phyloP scores from a whole-genome alignment of 1,284 basidiomycete species.

The Phellopilus nigrolimitatus region DNA sequence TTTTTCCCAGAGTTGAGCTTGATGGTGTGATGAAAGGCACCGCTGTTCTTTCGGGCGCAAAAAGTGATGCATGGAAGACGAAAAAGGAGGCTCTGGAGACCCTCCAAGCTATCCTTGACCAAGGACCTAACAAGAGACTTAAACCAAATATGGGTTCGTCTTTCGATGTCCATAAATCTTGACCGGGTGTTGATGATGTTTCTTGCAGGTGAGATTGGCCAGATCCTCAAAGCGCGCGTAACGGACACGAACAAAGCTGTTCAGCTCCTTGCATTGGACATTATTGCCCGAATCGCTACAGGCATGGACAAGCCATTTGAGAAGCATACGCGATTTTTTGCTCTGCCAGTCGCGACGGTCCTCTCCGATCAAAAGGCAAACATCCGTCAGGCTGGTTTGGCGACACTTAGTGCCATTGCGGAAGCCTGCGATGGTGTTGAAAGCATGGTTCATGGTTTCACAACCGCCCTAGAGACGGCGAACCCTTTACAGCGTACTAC shows the following conservation, averaged over 20 bases:
- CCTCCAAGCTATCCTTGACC: constrained; percentile 80
- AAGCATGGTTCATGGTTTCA: constrained; percentile 73
- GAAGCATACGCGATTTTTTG: constrained; percentile 77
- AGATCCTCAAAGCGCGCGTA: constrained; percentile 85
- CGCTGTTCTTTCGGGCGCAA: constrained; percentile 75
- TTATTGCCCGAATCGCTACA: constrained; percentile 83
- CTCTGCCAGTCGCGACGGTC: constrained; percentile 76
- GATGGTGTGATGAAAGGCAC: constrained; percentile 86
- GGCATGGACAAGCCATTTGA: constrained; percentile 97
- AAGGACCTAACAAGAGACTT: constrained; percentile 87
- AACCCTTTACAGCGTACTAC: constrained; percentile 89
- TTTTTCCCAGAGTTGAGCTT: constrained; percentile 93
- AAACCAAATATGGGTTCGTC: constrained; percentile 81
- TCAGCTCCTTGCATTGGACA: constrained; percentile 85
- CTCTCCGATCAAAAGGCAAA: constrained; percentile 92
- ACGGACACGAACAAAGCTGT: constrained; percentile 94
- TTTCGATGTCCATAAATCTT: constrained; percentile 6
- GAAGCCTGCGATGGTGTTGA: constrained; percentile 84
- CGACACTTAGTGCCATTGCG: constrained; percentile 80
- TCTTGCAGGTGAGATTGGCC: constrained; percentile 77
- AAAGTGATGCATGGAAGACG: constrained; percentile 95
- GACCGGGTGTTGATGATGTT: constrained; percentile 15
- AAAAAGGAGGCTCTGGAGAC: constrained; percentile 94
- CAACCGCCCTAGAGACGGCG: constrained; percentile 75
- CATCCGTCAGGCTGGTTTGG: constrained; percentile 74